Evolutionary conservation across 2,329 filamentous ascomycete genomes (phyloP).

Genomic region (Aspergillus sp.): DNA sequence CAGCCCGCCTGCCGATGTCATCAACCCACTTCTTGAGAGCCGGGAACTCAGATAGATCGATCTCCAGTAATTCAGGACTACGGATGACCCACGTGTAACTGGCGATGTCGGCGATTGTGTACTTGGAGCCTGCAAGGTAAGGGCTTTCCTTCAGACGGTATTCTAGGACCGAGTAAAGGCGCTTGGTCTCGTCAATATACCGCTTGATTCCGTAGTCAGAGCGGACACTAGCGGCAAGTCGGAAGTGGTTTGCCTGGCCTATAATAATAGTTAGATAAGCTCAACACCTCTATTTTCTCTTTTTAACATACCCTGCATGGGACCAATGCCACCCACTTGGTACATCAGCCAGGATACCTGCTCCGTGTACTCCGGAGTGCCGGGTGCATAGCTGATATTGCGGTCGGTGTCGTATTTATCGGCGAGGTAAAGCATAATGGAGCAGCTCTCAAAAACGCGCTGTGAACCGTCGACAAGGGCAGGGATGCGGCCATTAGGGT

Average conservation of each 20-base stretch:
- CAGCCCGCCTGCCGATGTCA: constrained; percentile 26
- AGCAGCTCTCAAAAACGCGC: constrained; percentile 47
- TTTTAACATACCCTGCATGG: constrained; percentile 37
- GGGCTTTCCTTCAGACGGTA: constrained; percentile 40
- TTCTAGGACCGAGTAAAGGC: constrained; percentile 49
- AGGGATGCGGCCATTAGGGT: constrained; percentile 52
- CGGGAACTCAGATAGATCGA: constrained; percentile 33
- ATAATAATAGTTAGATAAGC: too few species aligned
- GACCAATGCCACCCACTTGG: constrained; percentile 43
- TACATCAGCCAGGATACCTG: constrained; percentile 48
- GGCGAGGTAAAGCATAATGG: constrained; percentile 48
- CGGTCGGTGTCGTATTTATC: constrained; percentile 45
- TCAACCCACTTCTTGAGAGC: constrained; percentile 33
- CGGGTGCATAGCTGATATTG: constrained; percentile 45
- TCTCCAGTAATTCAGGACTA: constrained; percentile 22
- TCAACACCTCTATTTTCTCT: too few species aligned
- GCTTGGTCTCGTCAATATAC: constrained; percentile 51
- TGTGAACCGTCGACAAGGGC: constrained; percentile 43
- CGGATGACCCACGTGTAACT: constrained; percentile 45
- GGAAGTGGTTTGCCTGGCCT: constrained; percentile 51
- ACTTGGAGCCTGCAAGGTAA: constrained; percentile 49
- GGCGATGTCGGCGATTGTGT: constrained; percentile 50
- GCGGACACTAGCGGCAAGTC: constrained; percentile 43
- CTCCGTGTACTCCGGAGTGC: constrained; percentile 44
- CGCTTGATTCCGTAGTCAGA: constrained; percentile 48